These are phyloP conservation scores for Blastobotrys illinoisensis DNA, from an alignment of 1,139 yeast species.

Conservation along the genomic window DNA sequence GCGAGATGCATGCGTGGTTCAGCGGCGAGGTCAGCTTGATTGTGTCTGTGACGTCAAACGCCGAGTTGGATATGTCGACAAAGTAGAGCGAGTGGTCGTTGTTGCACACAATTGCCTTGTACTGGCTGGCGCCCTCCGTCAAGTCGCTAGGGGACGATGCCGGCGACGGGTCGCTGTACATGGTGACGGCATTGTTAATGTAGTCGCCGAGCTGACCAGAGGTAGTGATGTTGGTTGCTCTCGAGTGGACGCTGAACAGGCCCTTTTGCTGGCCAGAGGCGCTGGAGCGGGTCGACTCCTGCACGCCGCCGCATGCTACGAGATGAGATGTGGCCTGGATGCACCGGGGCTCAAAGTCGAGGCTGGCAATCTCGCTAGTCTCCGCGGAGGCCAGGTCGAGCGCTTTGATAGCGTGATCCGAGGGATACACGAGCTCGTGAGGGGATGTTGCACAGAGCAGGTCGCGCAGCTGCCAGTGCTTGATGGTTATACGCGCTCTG, in stretches of 20 bases:
- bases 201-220: slow-evolving; percentile 67
- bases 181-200: slow-evolving; percentile 76
- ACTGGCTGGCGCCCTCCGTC: slow-evolving; percentile 6
- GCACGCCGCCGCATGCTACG: slow-evolving; percentile 69
- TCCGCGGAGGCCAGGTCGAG: slow-evolving; percentile 39
- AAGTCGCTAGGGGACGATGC: slow-evolving; percentile 32
- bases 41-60: slow-evolving; percentile 37
- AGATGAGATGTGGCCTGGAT: slow-evolving; percentile 54
- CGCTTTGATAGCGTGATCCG: slow-evolving; percentile 41
- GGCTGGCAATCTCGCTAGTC: slow-evolving; percentile 39
- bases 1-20: slow-evolving; percentile 57
- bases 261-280: slow-evolving; percentile 39
- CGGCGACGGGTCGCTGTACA: slow-evolving; percentile 38
- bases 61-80: slow-evolving; percentile 51
- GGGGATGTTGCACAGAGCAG: slow-evolving; percentile 44
- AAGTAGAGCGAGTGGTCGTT: slow-evolving; percentile 70
- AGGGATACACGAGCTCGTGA: slow-evolving; percentile 44
- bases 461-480: slow-evolving; percentile 87
- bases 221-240: slow-evolving; percentile 41
- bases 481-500: slow-evolving; percentile 26
- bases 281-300: slow-evolving; percentile 27
- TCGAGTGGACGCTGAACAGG: slow-evolving; percentile 52
- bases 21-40: slow-evolving; percentile 47
- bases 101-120: slow-evolving; percentile 66
- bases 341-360: slow-evolving; percentile 64